phyloP scores from a whole-genome alignment of 108 stramenopile species.

The Aurantiochytrium sp. region DNA sequence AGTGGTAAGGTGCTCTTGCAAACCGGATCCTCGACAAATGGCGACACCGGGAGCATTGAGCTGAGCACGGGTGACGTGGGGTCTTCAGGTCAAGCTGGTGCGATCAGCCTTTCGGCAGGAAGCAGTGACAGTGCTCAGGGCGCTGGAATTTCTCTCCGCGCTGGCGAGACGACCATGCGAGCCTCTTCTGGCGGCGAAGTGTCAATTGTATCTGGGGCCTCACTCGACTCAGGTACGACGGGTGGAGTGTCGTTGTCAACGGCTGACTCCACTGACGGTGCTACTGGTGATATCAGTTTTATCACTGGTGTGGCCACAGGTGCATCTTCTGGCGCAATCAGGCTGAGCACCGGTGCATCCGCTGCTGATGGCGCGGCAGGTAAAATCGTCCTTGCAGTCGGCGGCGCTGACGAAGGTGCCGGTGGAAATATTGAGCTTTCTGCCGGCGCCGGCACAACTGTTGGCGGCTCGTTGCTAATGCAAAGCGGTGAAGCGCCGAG shows the following conservation, averaged over 20 bases:
- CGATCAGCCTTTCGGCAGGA: background rate
- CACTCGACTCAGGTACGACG: constrained; percentile 10
- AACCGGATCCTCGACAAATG: background rate
- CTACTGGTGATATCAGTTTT: background rate
- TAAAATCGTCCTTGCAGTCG: background rate
- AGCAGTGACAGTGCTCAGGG: background rate
- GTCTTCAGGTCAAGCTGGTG: background rate
- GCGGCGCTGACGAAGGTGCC: background rate
- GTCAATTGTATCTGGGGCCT: background rate
- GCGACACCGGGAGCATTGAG: background rate
- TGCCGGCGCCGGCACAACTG: background rate
- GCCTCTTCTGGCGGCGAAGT: background rate
- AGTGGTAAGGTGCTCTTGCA: background rate
- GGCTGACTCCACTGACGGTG: background rate
- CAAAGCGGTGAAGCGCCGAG: background rate
- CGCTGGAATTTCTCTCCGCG: background rate
- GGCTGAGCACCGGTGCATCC: background rate
- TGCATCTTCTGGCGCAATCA: background rate
- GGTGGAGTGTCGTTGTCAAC: constrained; percentile 27
- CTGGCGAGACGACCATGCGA: background rate
- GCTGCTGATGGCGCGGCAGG: background rate
- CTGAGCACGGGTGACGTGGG: background rate
- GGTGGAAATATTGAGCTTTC: background rate
- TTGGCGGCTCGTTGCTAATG: background rate
- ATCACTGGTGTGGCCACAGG: background rate